Evolutionary conservation across 1,284 basidiomycete species (phyloP), one percentile per base, ranked within the genome.

Genomic region (Takashimella koratensis): DNA sequence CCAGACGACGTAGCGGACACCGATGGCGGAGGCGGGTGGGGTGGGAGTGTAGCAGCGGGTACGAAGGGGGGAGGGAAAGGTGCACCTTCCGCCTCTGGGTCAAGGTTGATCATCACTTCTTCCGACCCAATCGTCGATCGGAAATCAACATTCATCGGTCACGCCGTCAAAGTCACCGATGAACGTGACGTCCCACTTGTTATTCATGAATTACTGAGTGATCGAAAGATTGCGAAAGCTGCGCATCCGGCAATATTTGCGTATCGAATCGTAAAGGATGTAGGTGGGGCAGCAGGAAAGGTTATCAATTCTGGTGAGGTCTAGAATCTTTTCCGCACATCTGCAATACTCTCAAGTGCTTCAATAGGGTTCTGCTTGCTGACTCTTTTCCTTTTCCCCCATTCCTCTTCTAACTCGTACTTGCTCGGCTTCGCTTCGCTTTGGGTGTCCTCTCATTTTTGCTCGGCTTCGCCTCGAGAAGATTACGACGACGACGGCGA

Each of bases 401-500:
- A n/a, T n/a, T n/a, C n/a, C n/a, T n/a, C n/a, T n/a, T n/a, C n/a
- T n/a, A n/a, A n/a, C n/a, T n/a, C n/a, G n/a, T n/a, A n/a, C n/a
- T n/a, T n/a, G n/a, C n/a, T n/a, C n/a, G n/a, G n/a, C n/a, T n/a
- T n/a, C n/a, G n/a, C n/a, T n/a, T n/a, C n/a, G n/a, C n/a, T n/a
- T n/a, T n/a, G n/a, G n/a, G n/a, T n/a, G 1, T 39, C 39, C 27
- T n/a, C n/a, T n/a, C n/a, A n/a, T n/a, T n/a, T n/a, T n/a, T n/a
- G n/a, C n/a, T n/a, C n/a, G n/a, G n/a, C n/a, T n/a, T n/a, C n/a
- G n/a, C n/a, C n/a, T n/a, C n/a, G n/a, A n/a, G 19, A 43, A 93
- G 92, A 96, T 69, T 93, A 94, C 57, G 90, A 94, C 58, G 93
- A 97, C 58, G 89, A 96, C 58, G 90, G 91, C 1, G 93, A 97